Percentiles rank a stretch among this genome's conserved stretches.
Conservation (phyloP, 1,284 basidiomycete genomes). For the Caloboletus inedulis region DNA sequence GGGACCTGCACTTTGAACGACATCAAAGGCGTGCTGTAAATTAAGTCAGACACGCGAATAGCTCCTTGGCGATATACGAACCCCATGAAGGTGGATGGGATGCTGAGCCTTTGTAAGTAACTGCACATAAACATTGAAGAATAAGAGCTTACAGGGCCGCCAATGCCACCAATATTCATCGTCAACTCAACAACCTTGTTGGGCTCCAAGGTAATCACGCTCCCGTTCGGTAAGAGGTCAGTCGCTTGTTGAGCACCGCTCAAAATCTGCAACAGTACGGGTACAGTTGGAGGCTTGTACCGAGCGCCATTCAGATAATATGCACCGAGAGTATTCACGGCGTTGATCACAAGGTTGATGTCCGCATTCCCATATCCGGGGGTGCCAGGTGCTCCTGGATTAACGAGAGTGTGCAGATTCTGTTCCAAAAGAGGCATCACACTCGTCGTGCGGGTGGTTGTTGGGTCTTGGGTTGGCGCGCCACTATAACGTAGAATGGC, state of each 20-base stretch:
- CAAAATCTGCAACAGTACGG: constrained; percentile 38
- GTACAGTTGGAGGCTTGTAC: constrained; percentile 32
- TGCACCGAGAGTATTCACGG: constrained; percentile 11
- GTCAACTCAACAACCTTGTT: constrained; percentile 37
- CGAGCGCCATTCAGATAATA: constrained; percentile 24
- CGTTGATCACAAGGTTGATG: constrained; percentile 25
- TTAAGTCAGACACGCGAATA: constrained; percentile 5
- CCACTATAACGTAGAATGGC: constrained; percentile 55
- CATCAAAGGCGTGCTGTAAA: constrained; percentile 34
- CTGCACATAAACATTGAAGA: background rate
- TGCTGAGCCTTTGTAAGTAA: constrained; percentile 26
- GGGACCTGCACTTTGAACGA: constrained; percentile 31
- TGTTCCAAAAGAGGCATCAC: constrained; percentile 30
- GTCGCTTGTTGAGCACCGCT: constrained; percentile 31
- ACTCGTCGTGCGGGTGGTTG: constrained; percentile 27
- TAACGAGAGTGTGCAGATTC: constrained; percentile 34
- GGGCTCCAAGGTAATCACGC: constrained; percentile 28
- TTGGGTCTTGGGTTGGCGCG: constrained; percentile 43
- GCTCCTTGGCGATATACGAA: constrained; percentile 24
- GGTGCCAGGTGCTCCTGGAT: constrained; percentile 35
- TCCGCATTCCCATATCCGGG: constrained; percentile 32
- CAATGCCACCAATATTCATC: constrained; percentile 15
- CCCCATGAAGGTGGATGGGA: constrained; percentile 43
- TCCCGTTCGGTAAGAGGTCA: constrained; percentile 29
- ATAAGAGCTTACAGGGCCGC: constrained; percentile 20